Conservation (phyloP, 2,329 filamentous ascomycete species). For the Nemania serpens region DNA sequence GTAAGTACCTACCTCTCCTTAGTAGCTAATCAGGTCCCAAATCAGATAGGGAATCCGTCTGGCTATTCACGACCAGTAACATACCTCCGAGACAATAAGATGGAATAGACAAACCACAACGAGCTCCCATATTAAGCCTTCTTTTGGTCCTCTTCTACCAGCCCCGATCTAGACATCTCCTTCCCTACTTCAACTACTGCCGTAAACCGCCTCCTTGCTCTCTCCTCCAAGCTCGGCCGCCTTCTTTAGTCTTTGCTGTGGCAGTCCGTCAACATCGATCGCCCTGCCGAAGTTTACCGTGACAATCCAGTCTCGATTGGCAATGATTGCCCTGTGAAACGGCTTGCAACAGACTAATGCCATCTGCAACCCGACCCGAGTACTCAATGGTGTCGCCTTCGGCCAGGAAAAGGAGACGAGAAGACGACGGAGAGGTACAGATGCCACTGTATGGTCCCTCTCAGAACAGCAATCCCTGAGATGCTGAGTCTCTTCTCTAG, state of each 20-base stretch:
- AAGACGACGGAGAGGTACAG: conserved; percentile 39
- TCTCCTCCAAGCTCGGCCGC: neutral
- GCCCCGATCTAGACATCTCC: neutral
- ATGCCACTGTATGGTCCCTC: conserved; percentile 35
- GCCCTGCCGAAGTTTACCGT: neutral
- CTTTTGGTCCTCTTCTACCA: neutral
- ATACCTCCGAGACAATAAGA: neutral
- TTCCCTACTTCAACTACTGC: neutral
- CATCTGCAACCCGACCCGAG: conserved; percentile 43
- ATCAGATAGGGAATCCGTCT: neutral
- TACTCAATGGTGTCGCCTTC: conserved; percentile 37
- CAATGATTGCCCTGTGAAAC: conserved; percentile 6
- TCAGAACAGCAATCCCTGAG: conserved; percentile 1
- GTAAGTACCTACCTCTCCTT: too few relatives aligned
- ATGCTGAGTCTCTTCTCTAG: neutral
- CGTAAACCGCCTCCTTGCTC: neutral
- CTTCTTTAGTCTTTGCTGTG: neutral
- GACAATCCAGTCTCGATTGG: neutral
- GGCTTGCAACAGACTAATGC: conserved; percentile 38
- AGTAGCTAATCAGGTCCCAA: neutral
- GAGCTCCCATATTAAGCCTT: neutral
- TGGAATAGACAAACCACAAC: neutral
- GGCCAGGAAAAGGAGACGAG: conserved; percentile 46
- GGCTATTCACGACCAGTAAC: neutral
- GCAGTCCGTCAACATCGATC: neutral